Evolutionary conservation across 495 filamentous ascomycete genomes (phyloP).

Genomic region (Hypoxylon fuscum): DNA sequence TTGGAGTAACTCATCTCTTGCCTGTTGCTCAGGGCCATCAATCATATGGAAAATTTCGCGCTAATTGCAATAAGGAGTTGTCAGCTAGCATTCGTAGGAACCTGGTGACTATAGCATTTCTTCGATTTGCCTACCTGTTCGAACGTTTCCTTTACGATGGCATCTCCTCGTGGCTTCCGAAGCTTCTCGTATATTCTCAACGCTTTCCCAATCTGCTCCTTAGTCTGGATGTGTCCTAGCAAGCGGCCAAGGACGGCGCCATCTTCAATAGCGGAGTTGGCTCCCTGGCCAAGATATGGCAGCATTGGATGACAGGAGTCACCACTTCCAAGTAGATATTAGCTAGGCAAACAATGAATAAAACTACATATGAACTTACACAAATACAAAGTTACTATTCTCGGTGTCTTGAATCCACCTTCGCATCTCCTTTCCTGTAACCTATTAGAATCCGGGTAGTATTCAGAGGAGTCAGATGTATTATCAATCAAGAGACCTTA

Average conservation of each 20-base stretch:
- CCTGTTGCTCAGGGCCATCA: conserved; percentile 61
- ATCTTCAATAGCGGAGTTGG: conserved; percentile 58
- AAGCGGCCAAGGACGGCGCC: conserved; percentile 54
- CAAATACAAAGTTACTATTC: conserved; percentile 35
- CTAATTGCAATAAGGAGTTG: conserved; percentile 37
- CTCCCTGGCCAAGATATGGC: conserved; percentile 63
- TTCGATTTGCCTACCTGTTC: conserved; percentile 48
- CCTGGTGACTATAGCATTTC: not conserved
- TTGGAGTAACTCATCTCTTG: conserved; percentile 57
- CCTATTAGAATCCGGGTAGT: conserved; percentile 8
- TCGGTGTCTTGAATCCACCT: conserved; percentile 36
- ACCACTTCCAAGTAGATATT: conserved; percentile 42
- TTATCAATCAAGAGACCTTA: conserved; percentile 25
- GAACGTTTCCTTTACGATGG: conserved; percentile 59
- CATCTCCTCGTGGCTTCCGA: conserved; percentile 56
- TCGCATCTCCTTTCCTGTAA: conserved; percentile 40
- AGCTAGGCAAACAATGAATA: not conserved
- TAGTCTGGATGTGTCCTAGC: conserved; percentile 40
- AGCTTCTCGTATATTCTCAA: conserved; percentile 64
- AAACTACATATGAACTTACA: too few relatives aligned
- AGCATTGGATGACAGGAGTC: conserved; percentile 68
- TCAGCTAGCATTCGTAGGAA: not conserved
- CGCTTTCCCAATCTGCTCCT: conserved; percentile 43
- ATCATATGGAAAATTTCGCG: conserved; percentile 65
- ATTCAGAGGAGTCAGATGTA: too few relatives aligned